Conservation (phyloP, 768 basidiomycete species). For the Mycena alexandri region DNA sequence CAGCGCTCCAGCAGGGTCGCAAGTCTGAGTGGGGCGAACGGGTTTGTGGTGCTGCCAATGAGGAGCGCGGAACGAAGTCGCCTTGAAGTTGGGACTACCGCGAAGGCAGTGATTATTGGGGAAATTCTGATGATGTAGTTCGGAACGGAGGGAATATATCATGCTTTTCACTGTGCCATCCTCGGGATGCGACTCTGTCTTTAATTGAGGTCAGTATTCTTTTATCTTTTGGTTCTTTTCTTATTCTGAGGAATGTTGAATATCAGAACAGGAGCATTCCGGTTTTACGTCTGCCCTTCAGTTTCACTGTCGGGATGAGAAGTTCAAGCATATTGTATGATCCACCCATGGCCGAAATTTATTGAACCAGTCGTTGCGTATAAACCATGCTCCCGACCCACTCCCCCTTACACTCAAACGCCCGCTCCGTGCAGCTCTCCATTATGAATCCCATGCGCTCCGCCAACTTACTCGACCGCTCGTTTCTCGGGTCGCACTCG, state of each 20-base stretch:
- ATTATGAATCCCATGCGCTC: constrained; percentile 16
- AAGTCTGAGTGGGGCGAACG: constrained; percentile 86
- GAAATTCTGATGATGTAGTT: constrained; percentile 50
- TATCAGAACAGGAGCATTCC: too few species aligned
- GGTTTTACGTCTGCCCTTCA: too few species aligned
- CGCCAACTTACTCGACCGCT: constrained; percentile 16
- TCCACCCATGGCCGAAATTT: too few species aligned
- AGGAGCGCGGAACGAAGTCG: constrained; percentile 46
- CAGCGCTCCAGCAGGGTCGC: constrained; percentile 88
- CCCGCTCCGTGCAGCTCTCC: constrained; percentile 13
- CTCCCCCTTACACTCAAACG: constrained; percentile 28
- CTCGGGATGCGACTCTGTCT: too few species aligned
- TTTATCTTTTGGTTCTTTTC: too few species aligned
- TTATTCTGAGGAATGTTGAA: too few species aligned
- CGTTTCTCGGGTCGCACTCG: constrained; percentile 23
- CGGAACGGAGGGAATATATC: too few species aligned
- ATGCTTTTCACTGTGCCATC: too few species aligned
- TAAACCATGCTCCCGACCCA: constrained; percentile 27
- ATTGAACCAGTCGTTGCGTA: not conserved
- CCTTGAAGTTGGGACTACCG: constrained; percentile 67
- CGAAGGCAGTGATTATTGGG: constrained; percentile 75
- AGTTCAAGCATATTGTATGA: too few species aligned
- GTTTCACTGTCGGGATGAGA: too few species aligned
- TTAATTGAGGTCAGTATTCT: too few species aligned
- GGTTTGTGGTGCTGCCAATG: constrained; percentile 76